Base-by-base conservation (phyloP, 495 filamentous ascomycete species). In the Coniosporium apollinis region DNA sequence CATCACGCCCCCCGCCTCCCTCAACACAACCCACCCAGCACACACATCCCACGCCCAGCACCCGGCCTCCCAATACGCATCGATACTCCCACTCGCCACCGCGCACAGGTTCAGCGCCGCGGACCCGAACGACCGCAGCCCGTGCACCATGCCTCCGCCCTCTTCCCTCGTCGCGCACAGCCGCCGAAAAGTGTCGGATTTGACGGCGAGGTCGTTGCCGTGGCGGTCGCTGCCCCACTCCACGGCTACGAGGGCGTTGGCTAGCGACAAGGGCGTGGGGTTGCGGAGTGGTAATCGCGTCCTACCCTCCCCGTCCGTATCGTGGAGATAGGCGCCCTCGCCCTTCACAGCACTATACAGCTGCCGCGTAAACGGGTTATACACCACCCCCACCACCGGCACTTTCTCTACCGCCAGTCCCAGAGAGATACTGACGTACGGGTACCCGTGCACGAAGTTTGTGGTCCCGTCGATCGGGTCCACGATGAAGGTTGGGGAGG, bases 1-100 rank as follows among this genome's bases (percentile, higher is more conserved):
- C 52, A 93, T 72, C 24, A 74, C 65, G 1, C 86, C 86, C 0
- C 86, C 87, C 0, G 84, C 81, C 57, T 94, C 87, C 15, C 60
- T 62, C 13, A 94, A 58, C 44, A 94, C 80, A 20, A 85, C 75
- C 87, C 86, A 93, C 0, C 74, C 87, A 5, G 87, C 86, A 45
- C 76, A 79, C 9, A 93, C 83, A 60, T 94, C 86, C 86, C 86
- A 94, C 19, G 80, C 82, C 78, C 82, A 94, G 52, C 80, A 87
- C 5, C 87, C 86, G 10, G 81, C 83, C 49, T 94, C 86, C 86
- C 87, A 94, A 46, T 91, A 94, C 20, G 74, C 35, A 58, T 94
- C 86, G 20, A 89, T 43, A 45, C 72, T 69, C 1, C 86, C 87
- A 1, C 69, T 65, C 11, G 86, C 86, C 28, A 85, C 76, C n/a